Percentiles rank a stretch among this genome's conserved stretches.
Conservation (phyloP, 208 protist genomes). For the Trypanosoma caninum region DNA sequence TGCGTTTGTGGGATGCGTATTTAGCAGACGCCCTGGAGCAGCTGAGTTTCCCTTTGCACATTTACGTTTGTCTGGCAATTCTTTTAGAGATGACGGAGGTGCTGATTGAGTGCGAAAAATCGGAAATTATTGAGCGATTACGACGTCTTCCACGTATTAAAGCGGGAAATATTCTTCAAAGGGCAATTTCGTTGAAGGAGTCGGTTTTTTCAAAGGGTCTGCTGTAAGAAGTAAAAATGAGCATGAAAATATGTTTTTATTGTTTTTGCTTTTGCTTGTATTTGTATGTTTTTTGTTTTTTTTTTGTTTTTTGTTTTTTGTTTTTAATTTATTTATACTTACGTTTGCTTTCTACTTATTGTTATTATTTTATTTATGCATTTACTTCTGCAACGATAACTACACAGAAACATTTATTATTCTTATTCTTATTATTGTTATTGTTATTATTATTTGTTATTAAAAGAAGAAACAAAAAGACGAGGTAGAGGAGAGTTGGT, state of each 20-base stretch:
- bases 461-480: too few relatives aligned
- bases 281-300: background rate
- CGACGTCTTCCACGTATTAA: slow-evolving; percentile 74
- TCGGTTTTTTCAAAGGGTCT: slow-evolving; percentile 38
- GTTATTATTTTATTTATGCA: background rate
- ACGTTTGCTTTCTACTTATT: background rate
- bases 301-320: slow-evolving; percentile 6
- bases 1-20: slow-evolving; percentile 80
- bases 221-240: slow-evolving; percentile 2
- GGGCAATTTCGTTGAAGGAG: slow-evolving; percentile 70
- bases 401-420: too few relatives aligned
- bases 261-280: background rate
- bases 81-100: slow-evolving; percentile 77
- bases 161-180: slow-evolving; percentile 54
- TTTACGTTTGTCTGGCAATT: slow-evolving; percentile 75
- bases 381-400: too few relatives aligned
- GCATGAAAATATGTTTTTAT: background rate
- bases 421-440: slow-evolving; percentile 11
- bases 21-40: slow-evolving; percentile 53
- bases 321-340: background rate
- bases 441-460: slow-evolving; percentile 7
- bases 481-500: too few relatives aligned
- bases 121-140: slow-evolving; percentile 64
- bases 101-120: slow-evolving; percentile 74
- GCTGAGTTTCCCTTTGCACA: slow-evolving; percentile 63